phyloP scores from a whole-genome alignment of 352 stramenopile genomes.

The Globisporangium parvum region DNA sequence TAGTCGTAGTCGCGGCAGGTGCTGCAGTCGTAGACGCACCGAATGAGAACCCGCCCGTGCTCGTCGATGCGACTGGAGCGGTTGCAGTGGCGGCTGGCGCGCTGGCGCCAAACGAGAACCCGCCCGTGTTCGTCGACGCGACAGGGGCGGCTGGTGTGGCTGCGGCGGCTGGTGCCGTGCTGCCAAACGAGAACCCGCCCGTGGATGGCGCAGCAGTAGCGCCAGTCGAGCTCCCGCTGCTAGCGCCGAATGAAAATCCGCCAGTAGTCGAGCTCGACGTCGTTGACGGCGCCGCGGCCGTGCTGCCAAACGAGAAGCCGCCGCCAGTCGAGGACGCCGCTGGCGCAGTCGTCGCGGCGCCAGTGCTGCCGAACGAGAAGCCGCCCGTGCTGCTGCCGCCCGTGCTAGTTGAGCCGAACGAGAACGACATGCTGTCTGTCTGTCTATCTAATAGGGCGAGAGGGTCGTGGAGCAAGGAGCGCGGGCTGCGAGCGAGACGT shows the following conservation, averaged over 20 bases:
- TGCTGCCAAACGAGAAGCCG: conserved; percentile 11
- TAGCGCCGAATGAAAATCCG: conserved; percentile 4
- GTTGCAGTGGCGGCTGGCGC: not conserved
- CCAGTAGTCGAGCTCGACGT: not conserved
- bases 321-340: conserved; percentile 1
- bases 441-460: not conserved
- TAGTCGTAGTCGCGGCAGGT: conserved; percentile 2
- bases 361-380: conserved; percentile 30
- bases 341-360: not conserved
- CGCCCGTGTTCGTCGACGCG: not conserved
- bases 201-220: not conserved
- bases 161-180: not conserved
- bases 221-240: not conserved
- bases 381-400: conserved; percentile 8
- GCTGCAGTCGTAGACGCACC: conserved; percentile 7
- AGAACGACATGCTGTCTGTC: conserved; percentile 8
- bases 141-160: not conserved
- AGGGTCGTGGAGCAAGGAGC: not conserved
- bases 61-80: not conserved
- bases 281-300: not conserved
- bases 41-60: conserved; percentile 22
- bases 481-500: not conserved
- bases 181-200: conserved; percentile 26
- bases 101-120: not conserved
- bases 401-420: conserved; percentile 8